phyloP scores from a whole-genome alignment of 768 basidiomycete genomes.

The Albatrellus ellisii region DNA sequence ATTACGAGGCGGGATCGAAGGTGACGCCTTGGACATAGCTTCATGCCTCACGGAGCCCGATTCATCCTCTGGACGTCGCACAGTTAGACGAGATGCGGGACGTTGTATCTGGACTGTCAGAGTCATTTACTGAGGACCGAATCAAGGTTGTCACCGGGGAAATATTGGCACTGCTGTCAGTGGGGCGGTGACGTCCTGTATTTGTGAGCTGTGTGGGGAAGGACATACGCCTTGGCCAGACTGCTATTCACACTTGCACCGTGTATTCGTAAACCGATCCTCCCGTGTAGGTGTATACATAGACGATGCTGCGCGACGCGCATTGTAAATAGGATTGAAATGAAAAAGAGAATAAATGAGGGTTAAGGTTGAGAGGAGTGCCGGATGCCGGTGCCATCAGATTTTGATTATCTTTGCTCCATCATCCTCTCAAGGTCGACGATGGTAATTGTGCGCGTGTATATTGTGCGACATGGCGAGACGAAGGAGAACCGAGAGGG shows the following conservation, averaged over 20 bases:
- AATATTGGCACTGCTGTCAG: slow-evolving; percentile 30
- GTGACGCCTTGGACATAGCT: slow-evolving; percentile 27
- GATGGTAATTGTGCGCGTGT: slow-evolving; percentile 29
- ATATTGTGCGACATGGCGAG: slow-evolving; percentile 69
- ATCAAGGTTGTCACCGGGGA: slow-evolving; percentile 37
- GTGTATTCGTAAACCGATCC: too few relatives aligned
- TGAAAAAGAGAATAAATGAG: background rate
- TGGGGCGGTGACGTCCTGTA: background rate
- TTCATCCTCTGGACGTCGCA: slow-evolving; percentile 22
- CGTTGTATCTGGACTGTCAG: slow-evolving; percentile 26
- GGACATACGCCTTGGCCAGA: background rate
- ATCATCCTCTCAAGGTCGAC: background rate
- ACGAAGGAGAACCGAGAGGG: slow-evolving; percentile 51
- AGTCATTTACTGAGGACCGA: slow-evolving; percentile 45
- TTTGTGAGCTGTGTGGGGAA: background rate
- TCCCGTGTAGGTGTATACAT: background rate
- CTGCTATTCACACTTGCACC: background rate
- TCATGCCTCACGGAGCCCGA: slow-evolving; percentile 30
- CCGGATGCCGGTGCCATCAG: background rate
- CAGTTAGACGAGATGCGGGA: slow-evolving; percentile 30
- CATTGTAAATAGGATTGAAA: background rate
- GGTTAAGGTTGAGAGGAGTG: background rate
- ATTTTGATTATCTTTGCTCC: too few relatives aligned
- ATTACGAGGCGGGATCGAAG: too few relatives aligned
- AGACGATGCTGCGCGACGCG: background rate